Conservation (phyloP, 2,329 filamentous ascomycete species). For the Dendryphion nanum region DNA sequence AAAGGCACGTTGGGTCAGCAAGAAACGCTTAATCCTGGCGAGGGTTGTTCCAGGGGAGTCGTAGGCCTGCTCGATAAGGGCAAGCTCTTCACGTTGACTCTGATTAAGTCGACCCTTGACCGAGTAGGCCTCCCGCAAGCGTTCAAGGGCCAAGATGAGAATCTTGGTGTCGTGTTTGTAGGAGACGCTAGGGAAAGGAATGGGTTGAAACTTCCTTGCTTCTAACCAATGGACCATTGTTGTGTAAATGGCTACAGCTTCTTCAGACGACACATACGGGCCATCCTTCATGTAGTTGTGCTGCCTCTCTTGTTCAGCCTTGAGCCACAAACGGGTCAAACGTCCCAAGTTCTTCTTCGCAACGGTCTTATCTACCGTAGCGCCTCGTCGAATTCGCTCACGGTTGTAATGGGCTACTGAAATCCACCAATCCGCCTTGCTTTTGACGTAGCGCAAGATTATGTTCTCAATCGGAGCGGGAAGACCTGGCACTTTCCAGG, state of each 20-base stretch:
- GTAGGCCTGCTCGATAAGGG: slow-evolving; percentile 96
- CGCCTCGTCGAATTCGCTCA: slow-evolving; percentile 92
- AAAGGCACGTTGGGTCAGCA: slow-evolving; percentile 95
- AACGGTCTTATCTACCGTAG: slow-evolving; percentile 97
- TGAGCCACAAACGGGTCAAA: slow-evolving; percentile 92
- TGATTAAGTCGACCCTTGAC: slow-evolving; percentile 97
- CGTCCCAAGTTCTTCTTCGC: slow-evolving; percentile 98
- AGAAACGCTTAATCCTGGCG: slow-evolving; percentile 94
- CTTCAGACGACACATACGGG: slow-evolving; percentile 96
- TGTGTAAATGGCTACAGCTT: slow-evolving; percentile 97
- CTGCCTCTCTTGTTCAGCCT: slow-evolving; percentile 96
- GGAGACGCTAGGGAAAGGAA: slow-evolving; percentile 96
- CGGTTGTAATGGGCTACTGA: slow-evolving; percentile 98
- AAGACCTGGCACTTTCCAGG: slow-evolving; percentile 96
- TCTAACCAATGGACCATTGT: slow-evolving; percentile 99
- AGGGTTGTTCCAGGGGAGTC: slow-evolving; percentile 95
- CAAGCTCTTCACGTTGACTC: slow-evolving; percentile 93
- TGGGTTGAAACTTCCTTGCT: slow-evolving; percentile 96
- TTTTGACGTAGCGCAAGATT: slow-evolving; percentile 97
- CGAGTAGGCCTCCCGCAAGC: slow-evolving; percentile 91
- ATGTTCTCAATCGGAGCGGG: slow-evolving; percentile 98
- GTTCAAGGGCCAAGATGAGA: slow-evolving; percentile 88
- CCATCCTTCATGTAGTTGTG: slow-evolving; percentile 99
- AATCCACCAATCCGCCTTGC: slow-evolving; percentile 99
- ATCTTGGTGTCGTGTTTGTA: slow-evolving; percentile 99